Conservation (phyloP, 1,284 basidiomycete genomes). For the Ceratobasidium theobromae region DNA sequence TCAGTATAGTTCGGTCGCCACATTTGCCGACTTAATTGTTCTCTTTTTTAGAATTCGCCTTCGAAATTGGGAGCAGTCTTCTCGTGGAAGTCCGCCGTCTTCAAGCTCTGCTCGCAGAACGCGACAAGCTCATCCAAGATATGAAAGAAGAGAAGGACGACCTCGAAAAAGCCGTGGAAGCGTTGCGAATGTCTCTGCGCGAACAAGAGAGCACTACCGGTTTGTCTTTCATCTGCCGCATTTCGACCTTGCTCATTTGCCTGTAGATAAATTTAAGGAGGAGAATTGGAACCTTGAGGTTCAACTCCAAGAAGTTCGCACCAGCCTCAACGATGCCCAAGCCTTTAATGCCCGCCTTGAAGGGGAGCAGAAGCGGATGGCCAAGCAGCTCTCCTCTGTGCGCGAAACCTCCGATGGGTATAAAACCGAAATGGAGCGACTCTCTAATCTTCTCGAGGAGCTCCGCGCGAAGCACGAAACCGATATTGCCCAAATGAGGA, state of each 20-base stretch:
- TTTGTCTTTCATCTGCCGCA: slow-evolving; percentile 40
- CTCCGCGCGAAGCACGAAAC: slow-evolving; percentile 90
- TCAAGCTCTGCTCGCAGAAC: slow-evolving; percentile 82
- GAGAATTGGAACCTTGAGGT: slow-evolving; percentile 99
- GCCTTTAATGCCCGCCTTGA: slow-evolving; percentile 70
- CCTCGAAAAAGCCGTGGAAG: slow-evolving; percentile 73
- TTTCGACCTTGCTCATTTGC: slow-evolving; percentile 30
- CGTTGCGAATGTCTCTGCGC: slow-evolving; percentile 65
- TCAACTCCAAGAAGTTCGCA: slow-evolving; percentile 81
- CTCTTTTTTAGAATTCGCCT: slow-evolving; percentile 77
- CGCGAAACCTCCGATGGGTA: slow-evolving; percentile 81
- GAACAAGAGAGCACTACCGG: slow-evolving; percentile 78
- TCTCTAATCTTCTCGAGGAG: slow-evolving; percentile 65
- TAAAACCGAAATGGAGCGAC: slow-evolving; percentile 83
- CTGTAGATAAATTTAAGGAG: slow-evolving; percentile 82
- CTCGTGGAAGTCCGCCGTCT: slow-evolving; percentile 85
- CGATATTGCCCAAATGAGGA: slow-evolving; percentile 86
- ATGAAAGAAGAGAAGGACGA: slow-evolving; percentile 84
- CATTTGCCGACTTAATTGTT: not conserved
- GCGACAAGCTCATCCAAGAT: slow-evolving; percentile 84
- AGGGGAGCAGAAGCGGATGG: slow-evolving; percentile 78
- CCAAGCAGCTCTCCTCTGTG: slow-evolving; percentile 68
- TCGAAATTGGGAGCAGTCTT: slow-evolving; percentile 90
- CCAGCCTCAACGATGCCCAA: slow-evolving; percentile 69
- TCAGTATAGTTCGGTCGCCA: slow-evolving; percentile 46